Evolutionary conservation across 352 stramenopile genomes (phyloP).

Genomic region (Phytophthora pisi): DNA sequence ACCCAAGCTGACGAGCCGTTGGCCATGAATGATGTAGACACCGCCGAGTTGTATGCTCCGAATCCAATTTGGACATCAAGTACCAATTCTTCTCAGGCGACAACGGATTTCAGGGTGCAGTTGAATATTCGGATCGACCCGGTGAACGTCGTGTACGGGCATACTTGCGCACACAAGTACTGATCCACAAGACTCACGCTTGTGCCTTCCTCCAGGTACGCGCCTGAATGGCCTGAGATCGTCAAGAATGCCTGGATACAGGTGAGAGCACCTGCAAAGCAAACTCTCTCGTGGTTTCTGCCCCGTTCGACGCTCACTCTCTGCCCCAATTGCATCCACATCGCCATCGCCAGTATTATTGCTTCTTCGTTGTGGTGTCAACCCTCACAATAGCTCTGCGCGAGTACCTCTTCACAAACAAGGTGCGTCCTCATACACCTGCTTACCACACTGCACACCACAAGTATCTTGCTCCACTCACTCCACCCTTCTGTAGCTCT

Average conservation of each 20-base stretch:
- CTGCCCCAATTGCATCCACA: neutral
- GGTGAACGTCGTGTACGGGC: constrained; percentile 41
- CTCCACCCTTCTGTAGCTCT: constrained; percentile 18
- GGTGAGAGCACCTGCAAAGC: constrained; percentile 29
- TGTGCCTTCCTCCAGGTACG: constrained; percentile 44
- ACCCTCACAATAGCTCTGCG: constrained; percentile 34
- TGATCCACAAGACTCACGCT: neutral
- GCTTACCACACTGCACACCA: neutral
- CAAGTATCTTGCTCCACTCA: too few species aligned
- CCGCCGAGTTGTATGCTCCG: constrained; percentile 42
- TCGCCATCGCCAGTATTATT: constrained; percentile 43
- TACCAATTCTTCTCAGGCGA: constrained; percentile 5
- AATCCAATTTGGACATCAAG: constrained; percentile 54
- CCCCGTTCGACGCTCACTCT: neutral
- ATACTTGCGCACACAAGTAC: neutral
- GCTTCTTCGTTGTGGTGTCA: constrained; percentile 45
- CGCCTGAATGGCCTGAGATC: constrained; percentile 59
- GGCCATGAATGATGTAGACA: constrained; percentile 22
- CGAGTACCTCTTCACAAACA: constrained; percentile 52
- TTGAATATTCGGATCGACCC: constrained; percentile 54
- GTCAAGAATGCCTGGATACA: constrained; percentile 76
- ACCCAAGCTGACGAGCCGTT: neutral
- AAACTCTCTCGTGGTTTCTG: neutral
- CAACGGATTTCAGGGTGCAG: constrained; percentile 36
- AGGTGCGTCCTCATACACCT: constrained; percentile 25